Base-by-base conservation (phyloP, 2,329 filamentous ascomycete genomes). In the Beauveria asiatica region DNA sequence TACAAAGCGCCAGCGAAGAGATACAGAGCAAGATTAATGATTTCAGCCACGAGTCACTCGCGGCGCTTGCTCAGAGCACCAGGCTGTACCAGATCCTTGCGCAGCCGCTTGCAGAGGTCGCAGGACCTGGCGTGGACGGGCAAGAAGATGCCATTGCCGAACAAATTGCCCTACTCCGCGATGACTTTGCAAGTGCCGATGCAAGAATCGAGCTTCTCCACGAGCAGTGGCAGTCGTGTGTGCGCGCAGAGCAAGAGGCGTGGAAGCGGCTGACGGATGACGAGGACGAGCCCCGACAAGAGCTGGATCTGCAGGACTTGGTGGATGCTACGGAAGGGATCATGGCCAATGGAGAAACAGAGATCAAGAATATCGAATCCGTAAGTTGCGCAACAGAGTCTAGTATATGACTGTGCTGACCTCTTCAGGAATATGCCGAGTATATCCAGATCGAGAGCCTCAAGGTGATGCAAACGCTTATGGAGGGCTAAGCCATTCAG, bases 321-420 rank as follows among this genome's bases (percentile, higher is more conserved):
- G 19, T 57, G 23, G 41, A 44, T 5, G 41, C 25, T 6, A 19
- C 37, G 16, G 46, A 59, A 3, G 37, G 37, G n/a, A 10, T 46
- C 42, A 41, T 57, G 48, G 44, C 3, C 41, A 51, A 48, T 0
- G 69, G 68, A 0, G 68, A 68, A 9, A 61, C 64, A 5, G 64
- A 72, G 10, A 53, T 74, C 1, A 49, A 68, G 0, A 65, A 68
- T 1, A 64, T 73, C 37, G 70, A 74, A 19, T 62, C 64, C 61
- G 73, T 72, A 59, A 27, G 64, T 48, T 1, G 8, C 1, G 13
- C 1, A 46, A 16, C 9, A 27, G 21, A 1, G 3, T 42, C 4
- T 16, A 3, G 9, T 11, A 1, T 1, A 5, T 4, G 3, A 10
- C 1, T 1, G 1, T 37, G 2, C n/a, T 64, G 52, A 62, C 50